Evolutionary conservation across 495 filamentous ascomycete species (phyloP), one percentile per base, ranked within the genome.

Genomic region (Jackrogersella multiformis): DNA sequence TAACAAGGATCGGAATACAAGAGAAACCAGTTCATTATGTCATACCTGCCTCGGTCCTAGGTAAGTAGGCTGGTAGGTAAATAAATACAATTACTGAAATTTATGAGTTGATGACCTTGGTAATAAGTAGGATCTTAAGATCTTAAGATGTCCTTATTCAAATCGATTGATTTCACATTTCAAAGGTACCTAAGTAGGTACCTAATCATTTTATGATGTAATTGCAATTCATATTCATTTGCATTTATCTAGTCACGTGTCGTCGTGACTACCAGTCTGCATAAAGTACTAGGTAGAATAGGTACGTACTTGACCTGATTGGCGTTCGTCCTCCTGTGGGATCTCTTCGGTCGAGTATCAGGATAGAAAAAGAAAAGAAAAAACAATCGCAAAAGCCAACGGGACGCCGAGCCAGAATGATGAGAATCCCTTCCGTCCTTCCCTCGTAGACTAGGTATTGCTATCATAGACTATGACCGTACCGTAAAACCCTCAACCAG

Each of bases 331-430:
- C 23, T 5, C 44, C 4, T 32, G 12, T 32, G 0, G 45, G 23
- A 53, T 53, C 30, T 15, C 5, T 23, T 1, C 4, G 49, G 32
- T 53, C 32, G 49, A 53, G 30, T 53, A 18, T 53, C 28, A 53
- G 28, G n/a, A 35, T 34, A 24, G 8, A 7, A 44, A 45, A 34
- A 20, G 4, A 48, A 18, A 30, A 12, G 28, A 20, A 28, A 38
- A 35, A 18, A 51, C 36, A n/a, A 2, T 18, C 12, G 26, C 28
- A 64, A 56, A 52, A 26, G 6, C 44, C 36, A 35, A 35, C 53
- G 38, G 24, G 46, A 64, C 66, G 60, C 66, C 66, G 21, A 3
- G 32, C 55, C 23, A 60, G 9, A 36, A 56, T 56, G 48, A 53
- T 30, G 18, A 6, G 23, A 21, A 26, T 32, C 54, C 48, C 60